These are phyloP conservation scores for Ustilago trichophora DNA, from an alignment of 1,284 basidiomycete genomes.

Conservation along the genomic window DNA sequence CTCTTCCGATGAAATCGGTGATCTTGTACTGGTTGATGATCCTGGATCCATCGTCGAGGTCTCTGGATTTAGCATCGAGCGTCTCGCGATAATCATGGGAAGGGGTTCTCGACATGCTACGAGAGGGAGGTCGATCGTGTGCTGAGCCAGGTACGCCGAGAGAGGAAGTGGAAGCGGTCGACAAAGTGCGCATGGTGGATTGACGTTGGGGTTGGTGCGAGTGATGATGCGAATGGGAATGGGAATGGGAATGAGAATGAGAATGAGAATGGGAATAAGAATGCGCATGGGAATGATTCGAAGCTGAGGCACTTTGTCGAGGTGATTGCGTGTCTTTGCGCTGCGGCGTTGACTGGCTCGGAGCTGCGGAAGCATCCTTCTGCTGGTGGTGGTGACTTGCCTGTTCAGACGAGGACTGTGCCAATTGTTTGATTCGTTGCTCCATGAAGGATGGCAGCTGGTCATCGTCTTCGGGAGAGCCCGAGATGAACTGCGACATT, in stretches of 20 bases:
- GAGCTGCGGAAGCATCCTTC: conserved; percentile 21
- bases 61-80: conserved; percentile 58
- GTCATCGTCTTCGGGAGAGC: conserved; percentile 39
- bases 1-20: conserved; percentile 56
- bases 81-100: conserved; percentile 55
- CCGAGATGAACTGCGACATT: conserved; percentile 39
- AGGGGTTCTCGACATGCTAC: conserved; percentile 32
- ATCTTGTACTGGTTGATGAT: conserved; percentile 66
- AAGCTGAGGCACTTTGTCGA: neutral
- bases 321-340: conserved; percentile 20
- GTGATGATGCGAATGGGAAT: conserved; percentile 1
- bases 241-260: conserved; percentile 4
- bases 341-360: conserved; percentile 13
- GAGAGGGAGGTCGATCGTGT: conserved; percentile 19
- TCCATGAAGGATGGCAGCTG: conserved; percentile 40
- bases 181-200: conserved; percentile 8
- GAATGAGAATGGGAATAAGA: conserved; percentile 2
- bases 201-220: neutral
- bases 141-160: conserved; percentile 17
- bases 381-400: too few relatives aligned
- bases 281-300: too few relatives aligned
- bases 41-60: conserved; percentile 59
- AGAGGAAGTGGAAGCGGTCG: conserved; percentile 13
- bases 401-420: too few relatives aligned
- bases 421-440: conserved; percentile 12